Conservation (phyloP, 2,329 filamentous ascomycete species). For the Monilinia fructicola region DNA sequence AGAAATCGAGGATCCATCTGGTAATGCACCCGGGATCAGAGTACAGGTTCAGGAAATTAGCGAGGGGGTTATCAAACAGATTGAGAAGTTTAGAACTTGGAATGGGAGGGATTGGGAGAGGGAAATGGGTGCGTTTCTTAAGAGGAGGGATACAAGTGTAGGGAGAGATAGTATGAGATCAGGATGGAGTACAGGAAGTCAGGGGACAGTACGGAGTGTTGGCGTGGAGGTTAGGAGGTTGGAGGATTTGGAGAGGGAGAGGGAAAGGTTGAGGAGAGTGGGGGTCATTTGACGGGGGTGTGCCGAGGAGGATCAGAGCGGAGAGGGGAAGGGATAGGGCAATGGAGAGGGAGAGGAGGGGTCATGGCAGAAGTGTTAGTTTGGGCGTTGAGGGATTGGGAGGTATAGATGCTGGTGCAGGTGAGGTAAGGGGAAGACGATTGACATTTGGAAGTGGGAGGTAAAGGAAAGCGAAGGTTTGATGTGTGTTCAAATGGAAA, state of each 20-base stretch:
- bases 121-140: slow-evolving; percentile 30
- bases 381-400: not conserved
- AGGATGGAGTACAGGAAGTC: not conserved
- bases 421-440: slow-evolving; percentile 5
- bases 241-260: slow-evolving; percentile 25
- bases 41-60: slow-evolving; percentile 11
- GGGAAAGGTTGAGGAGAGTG: slow-evolving; percentile 6
- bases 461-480: not conserved
- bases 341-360: not conserved
- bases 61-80: slow-evolving; percentile 20
- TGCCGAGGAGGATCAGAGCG: not conserved
- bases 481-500: not conserved
- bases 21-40: not conserved
- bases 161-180: slow-evolving; percentile 19
- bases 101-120: slow-evolving; percentile 36
- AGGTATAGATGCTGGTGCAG: not conserved
- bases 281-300: slow-evolving; percentile 18
- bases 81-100: slow-evolving; percentile 37
- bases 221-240: slow-evolving; percentile 20
- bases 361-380: not conserved
- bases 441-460: slow-evolving; percentile 4
- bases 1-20: not conserved
- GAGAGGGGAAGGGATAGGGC: not conserved
- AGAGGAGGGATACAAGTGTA: slow-evolving; percentile 14
- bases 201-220: slow-evolving; percentile 14